A percentile compares a stretch with the other conserved stretches of the same genome.
Conservation (phyloP, 225 moss, liverwort and hornwort species). For the Marchantia polymorpha region DNA sequence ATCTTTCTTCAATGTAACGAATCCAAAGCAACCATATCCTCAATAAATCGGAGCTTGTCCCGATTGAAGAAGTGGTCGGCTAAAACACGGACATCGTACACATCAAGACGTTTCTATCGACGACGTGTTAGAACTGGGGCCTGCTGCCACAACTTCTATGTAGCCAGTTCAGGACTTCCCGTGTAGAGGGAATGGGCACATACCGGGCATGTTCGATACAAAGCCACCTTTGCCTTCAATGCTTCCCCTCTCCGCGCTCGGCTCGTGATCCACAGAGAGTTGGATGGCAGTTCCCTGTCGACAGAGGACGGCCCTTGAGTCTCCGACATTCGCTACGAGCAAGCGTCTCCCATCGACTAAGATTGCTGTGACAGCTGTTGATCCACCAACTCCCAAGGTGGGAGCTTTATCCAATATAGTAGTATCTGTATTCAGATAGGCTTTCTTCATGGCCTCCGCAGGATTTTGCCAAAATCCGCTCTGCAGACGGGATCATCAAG, state of each 20-base stretch:
- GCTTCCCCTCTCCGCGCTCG: conserved; percentile 61
- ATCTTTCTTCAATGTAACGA: too few relatives aligned
- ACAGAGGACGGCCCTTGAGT: conserved; percentile 86
- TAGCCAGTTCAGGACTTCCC: too few relatives aligned
- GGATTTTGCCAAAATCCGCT: conserved; percentile 73
- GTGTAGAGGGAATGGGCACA: background rate
- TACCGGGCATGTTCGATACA: conserved; percentile 99
- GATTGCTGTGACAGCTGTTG: conserved; percentile 96
- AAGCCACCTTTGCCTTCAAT: conserved; percentile 89
- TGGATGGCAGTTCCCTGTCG: conserved; percentile 58
- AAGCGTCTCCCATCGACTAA: conserved; percentile 64
- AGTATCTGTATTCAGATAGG: conserved; percentile 73
- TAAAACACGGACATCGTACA: too few relatives aligned
- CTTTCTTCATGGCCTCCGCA: conserved; percentile 65
- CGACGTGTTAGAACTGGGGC: too few relatives aligned
- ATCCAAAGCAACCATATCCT: too few relatives aligned
- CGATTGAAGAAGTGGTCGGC: too few relatives aligned
- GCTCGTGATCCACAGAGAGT: conserved; percentile 93
- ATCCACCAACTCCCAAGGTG: conserved; percentile 86
- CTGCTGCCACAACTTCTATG: too few relatives aligned
- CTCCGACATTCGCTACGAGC: conserved; percentile 91
- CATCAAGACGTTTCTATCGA: too few relatives aligned
- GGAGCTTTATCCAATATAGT: conserved; percentile 70
- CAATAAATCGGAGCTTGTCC: too few relatives aligned
- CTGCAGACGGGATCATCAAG: conserved; percentile 33